A percentile compares a stretch with the other conserved stretches of the same genome.
Conservation (phyloP, 2,329 filamentous ascomycete genomes). For the Lachnellula hyalina region DNA sequence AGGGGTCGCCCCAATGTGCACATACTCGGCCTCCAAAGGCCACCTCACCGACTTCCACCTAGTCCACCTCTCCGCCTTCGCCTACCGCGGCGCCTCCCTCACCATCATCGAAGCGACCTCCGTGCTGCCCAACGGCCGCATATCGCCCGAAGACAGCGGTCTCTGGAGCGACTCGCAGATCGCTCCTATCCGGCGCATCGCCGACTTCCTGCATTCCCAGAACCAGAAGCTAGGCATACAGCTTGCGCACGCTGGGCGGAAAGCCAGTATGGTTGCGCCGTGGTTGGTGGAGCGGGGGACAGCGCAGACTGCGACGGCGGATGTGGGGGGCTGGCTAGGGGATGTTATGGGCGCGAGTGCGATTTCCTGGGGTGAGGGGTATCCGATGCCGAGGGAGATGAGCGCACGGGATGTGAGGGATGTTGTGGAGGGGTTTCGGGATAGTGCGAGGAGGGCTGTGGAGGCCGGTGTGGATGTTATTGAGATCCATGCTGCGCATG, state of each 20-base stretch:
- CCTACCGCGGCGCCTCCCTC: conserved; percentile 30
- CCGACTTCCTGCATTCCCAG: conserved; percentile 42
- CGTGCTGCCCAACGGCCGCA: conserved; percentile 31
- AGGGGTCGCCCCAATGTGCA: conserved; percentile 44
- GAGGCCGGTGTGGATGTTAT: conserved; percentile 56
- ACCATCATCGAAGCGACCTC: conserved; percentile 33
- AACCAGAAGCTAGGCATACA: conserved; percentile 65
- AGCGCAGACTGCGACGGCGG: conserved; percentile 25
- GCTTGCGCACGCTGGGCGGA: conserved; percentile 58
- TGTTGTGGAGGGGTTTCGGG: conserved; percentile 33
- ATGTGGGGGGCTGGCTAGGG: conserved; percentile 36
- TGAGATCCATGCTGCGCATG: conserved; percentile 58
- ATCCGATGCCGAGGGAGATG: conserved; percentile 55
- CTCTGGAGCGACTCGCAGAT: conserved; percentile 37
- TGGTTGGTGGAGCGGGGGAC: conserved; percentile 30
- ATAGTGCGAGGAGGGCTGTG: conserved; percentile 33
- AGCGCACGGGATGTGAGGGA: conserved; percentile 36
- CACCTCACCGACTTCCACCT: conserved; percentile 32
- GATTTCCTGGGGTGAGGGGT: conserved; percentile 51
- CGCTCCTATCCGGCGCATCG: conserved; percentile 31
- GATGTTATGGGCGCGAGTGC: conserved; percentile 48
- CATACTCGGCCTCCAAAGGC: conserved; percentile 30
- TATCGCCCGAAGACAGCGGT: conserved; percentile 28
- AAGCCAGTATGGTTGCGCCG: conserved; percentile 34
- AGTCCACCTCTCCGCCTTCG: conserved; percentile 29